phyloP scores from a whole-genome alignment of 2,329 filamentous ascomycete genomes.

The Epicoccum nigrum region DNA sequence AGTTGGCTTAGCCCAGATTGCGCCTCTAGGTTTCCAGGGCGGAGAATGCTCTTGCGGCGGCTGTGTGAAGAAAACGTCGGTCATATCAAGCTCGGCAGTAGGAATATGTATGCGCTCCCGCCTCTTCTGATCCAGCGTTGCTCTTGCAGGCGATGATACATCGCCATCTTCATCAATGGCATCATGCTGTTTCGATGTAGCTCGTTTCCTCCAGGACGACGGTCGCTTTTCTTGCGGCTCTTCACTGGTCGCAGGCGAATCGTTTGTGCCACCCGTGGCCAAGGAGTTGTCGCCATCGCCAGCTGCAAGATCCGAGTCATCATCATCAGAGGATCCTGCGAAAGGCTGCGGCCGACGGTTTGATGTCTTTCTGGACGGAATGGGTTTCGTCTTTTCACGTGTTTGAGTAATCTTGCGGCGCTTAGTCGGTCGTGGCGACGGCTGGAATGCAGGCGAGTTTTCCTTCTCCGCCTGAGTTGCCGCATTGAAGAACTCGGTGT shows the following conservation, averaged over 20 bases:
- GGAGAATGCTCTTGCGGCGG: conserved; percentile 51
- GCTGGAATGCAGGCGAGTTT: conserved; percentile 39
- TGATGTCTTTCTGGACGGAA: conserved; percentile 29
- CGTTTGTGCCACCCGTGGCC: conserved; percentile 10
- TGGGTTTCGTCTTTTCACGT: conserved; percentile 31
- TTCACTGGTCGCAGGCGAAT: conserved; percentile 18
- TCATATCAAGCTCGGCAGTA: conserved; percentile 47
- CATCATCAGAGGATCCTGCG: conserved; percentile 34
- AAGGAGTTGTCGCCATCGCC: conserved; percentile 20
- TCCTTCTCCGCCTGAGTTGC: conserved; percentile 58
- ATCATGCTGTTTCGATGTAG: conserved; percentile 17
- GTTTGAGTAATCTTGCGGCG: conserved; percentile 38
- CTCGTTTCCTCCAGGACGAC: conserved; percentile 22
- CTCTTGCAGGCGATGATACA: conserved; percentile 30
- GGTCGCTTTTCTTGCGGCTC: conserved; percentile 8
- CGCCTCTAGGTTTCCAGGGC: conserved; percentile 53
- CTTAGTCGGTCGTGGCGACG: conserved; percentile 46
- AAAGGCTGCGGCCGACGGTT: conserved; percentile 29
- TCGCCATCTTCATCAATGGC: conserved; percentile 17
- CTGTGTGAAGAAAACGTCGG: conserved; percentile 52
- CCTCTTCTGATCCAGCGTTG: conserved; percentile 40
- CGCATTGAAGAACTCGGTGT: conserved; percentile 69
- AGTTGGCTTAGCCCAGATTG: conserved; percentile 55
- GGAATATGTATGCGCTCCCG: conserved; percentile 54
- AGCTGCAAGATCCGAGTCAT: conserved; percentile 18